Evolutionary conservation across 1,284 basidiomycete genomes (phyloP).

Genomic region (Rhodotorula mucilaginosa): DNA sequence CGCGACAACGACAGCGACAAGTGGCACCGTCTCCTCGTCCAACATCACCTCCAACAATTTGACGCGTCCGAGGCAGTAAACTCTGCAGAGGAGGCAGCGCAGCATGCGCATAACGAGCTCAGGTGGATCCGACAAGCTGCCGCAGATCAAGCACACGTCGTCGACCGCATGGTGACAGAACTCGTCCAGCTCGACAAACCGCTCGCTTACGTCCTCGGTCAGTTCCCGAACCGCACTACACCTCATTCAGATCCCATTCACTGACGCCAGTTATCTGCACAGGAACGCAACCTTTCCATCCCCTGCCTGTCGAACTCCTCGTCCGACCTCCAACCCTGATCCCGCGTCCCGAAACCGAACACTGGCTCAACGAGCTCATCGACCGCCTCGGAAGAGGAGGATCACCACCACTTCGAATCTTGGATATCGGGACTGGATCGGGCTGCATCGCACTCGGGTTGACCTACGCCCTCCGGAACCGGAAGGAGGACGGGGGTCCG

Average conservation of each 20-base stretch:
- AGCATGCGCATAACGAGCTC: constrained; percentile 16
- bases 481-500: constrained; percentile 44
- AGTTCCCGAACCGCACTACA: constrained; percentile 37
- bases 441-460: constrained; percentile 73
- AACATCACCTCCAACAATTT: neutral
- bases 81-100: neutral
- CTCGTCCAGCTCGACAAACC: constrained; percentile 63
- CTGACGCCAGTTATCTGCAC: neutral
- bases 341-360: constrained; percentile 86
- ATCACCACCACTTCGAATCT: constrained; percentile 49
- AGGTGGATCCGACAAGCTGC: constrained; percentile 22
- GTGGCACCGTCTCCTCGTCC: neutral
- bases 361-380: constrained; percentile 56
- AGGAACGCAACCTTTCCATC: constrained; percentile 87
- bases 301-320: constrained; percentile 60
- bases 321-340: constrained; percentile 76
- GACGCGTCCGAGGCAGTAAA: neutral
- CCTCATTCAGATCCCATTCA: neutral
- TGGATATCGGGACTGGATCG: constrained; percentile 87
- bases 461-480: neutral
- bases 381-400: constrained; percentile 14
- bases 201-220: constrained; percentile 86
- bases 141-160: neutral
- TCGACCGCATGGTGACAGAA: constrained; percentile 28
- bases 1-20: neutral